Base-by-base conservation (phyloP, 2,329 filamentous ascomycete genomes). In the Dactylellina drechsleri region DNA sequence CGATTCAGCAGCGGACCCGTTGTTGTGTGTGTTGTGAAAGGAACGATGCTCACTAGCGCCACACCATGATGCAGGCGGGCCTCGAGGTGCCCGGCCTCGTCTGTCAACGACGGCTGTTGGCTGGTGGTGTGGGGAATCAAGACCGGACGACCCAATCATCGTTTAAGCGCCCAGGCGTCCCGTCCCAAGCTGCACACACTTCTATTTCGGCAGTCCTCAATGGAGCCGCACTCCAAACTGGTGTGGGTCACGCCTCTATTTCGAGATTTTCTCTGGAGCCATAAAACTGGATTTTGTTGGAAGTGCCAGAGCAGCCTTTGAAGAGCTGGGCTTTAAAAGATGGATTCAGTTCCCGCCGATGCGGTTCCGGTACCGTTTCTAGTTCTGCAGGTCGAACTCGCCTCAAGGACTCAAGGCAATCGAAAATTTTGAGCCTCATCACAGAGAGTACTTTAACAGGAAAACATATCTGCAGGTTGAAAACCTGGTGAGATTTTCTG, bases 381-480 rank as follows among this genome's bases (percentile, higher is more conserved):
- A 36, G 31, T 36, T 36, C 31, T 36, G 31, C 31, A 62, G 45
- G 58, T 20, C 26, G 45, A 23, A 16, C 28, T 60, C 23, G 20
- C 15, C 10, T 41, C 18, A 40, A 36, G 31, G 31, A 36, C 31
- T 36, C 23, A 56, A 18, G 47, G 6, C 47, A 52, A 52, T 5
- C 47, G 47, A 52, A 20, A 26, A 5, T 23, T 31, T 36, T 43
- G 6, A 53, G 18, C 23, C 31, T 56, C 59, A 62, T 57, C 71
- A 64, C 71, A 64, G 64, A 75, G 58, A 75, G 71, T 75, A 65
- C 68, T 66, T 52, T 23, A 49, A 52, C 28, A 50, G 59, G 59
- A 65, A 75, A 60, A 75, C 64, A 75, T 45, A 75, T 75, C 64
- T 68, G 64, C 71, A 28, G 58, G 57, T 64, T 36, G 31, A 36